A percentile compares a stretch with the other conserved stretches of the same genome.
Evolutionary conservation across 257 asterid genomes (phyloP).

Genomic region (Ballota nigra): DNA sequence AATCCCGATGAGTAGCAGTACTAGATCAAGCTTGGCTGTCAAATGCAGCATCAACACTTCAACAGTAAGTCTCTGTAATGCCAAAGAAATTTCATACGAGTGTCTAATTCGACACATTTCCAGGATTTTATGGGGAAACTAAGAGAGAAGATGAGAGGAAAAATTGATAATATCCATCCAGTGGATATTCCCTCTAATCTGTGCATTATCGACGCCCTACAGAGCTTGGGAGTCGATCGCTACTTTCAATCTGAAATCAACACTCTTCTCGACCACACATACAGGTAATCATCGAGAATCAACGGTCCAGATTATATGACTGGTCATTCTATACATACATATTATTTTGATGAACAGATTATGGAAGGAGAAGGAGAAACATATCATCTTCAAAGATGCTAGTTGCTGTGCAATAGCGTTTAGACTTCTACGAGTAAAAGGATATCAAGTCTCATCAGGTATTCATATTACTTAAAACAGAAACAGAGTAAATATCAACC

Average conservation of each 20-base stretch:
- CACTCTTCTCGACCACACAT: constrained; percentile 20
- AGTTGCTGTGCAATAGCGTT: constrained; percentile 39
- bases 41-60: not conserved
- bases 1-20: not conserved
- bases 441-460: constrained; percentile 37
- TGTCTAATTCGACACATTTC: not conserved
- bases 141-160: not conserved
- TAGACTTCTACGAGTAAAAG: constrained; percentile 33
- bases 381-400: constrained; percentile 19
- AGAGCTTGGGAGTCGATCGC: constrained; percentile 30
- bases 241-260: constrained; percentile 24
- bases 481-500: no score
- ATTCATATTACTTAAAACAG: no score
- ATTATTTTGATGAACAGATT: not conserved
- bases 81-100: no score
- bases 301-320: not conserved
- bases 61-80: not conserved
- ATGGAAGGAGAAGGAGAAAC: constrained; percentile 34
- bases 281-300: not conserved
- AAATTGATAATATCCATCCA: constrained; percentile 8
- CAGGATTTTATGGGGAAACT: not conserved
- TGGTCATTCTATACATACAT: not conserved
- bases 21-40: not conserved
- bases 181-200: constrained; percentile 3
- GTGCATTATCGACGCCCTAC: constrained; percentile 21